Conservation (phyloP, 2,329 filamentous ascomycete genomes). For the Penicillium brasilianum region DNA sequence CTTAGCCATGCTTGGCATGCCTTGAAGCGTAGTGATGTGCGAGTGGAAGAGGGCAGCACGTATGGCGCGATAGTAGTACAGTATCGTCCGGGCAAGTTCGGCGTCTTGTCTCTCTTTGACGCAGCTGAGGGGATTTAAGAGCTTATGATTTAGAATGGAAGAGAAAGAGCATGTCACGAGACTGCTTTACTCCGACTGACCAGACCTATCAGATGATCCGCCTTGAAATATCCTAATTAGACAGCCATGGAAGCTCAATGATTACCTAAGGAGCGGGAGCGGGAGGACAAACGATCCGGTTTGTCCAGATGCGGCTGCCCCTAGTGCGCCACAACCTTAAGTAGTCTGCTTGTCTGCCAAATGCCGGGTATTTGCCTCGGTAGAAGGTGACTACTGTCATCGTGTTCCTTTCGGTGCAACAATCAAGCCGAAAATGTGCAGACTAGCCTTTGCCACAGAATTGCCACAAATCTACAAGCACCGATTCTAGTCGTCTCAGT, state of each 20-base stretch:
- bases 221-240: neutral
- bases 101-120: neutral
- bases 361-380: neutral
- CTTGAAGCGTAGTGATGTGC: neutral
- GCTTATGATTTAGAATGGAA: neutral
- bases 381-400: neutral
- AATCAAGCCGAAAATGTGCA: neutral
- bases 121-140: neutral
- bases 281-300: neutral
- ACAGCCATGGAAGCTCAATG: neutral
- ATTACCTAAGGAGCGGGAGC: neutral
- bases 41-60: neutral
- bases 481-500: no score
- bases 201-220: neutral
- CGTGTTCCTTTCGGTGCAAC: neutral
- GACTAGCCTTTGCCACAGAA: neutral
- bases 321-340: neutral
- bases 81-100: neutral
- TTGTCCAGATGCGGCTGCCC: neutral
- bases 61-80: neutral
- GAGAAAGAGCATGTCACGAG: neutral
- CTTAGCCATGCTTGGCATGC: conserved; percentile 27
- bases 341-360: neutral
- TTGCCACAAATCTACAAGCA: neutral
- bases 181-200: neutral